A percentile compares a stretch with the other conserved stretches of the same genome.
Conservation (phyloP, 768 basidiomycete species). For the Boletus reticulatus region DNA sequence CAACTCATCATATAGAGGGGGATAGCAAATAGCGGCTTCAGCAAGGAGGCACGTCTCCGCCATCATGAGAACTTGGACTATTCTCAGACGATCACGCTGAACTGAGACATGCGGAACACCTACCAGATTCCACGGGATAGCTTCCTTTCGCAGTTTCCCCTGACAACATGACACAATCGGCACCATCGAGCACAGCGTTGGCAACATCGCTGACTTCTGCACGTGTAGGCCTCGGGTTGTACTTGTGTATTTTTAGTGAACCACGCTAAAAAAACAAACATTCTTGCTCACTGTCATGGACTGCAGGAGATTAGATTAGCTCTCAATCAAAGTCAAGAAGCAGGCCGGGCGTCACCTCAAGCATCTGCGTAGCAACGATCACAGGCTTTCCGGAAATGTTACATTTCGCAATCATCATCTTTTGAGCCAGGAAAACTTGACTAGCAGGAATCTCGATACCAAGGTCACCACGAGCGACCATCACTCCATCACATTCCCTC, state of each 20-base stretch:
- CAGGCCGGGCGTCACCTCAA: constrained; percentile 61
- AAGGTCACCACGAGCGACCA: constrained; percentile 99
- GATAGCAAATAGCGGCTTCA: constrained; percentile 93
- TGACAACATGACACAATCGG: constrained; percentile 99
- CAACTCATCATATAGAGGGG: constrained; percentile 89
- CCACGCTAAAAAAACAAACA: not conserved
- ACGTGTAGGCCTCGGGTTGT: constrained; percentile 97
- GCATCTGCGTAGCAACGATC: constrained; percentile 99
- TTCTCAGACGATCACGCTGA: constrained; percentile 4
- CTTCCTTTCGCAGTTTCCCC: constrained; percentile 98
- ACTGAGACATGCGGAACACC: constrained; percentile 20
- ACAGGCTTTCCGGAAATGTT: constrained; percentile 97
- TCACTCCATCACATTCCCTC: constrained; percentile 93
- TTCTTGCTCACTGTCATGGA: constrained; percentile 80
- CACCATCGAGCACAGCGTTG: constrained; percentile 97
- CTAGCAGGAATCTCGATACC: constrained; percentile 99
- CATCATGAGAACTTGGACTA: constrained; percentile 88
- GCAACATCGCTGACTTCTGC: constrained; percentile 99
- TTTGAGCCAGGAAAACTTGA: constrained; percentile 98
- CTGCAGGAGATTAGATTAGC: constrained; percentile 36
- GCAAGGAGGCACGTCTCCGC: constrained; percentile 98
- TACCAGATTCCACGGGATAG: constrained; percentile 94
- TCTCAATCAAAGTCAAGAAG: not conserved
- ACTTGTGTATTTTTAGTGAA: constrained; percentile 45
- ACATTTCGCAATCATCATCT: constrained; percentile 99